Base-by-base conservation (phyloP, 208 protist genomes). In the Wallacemonas sp. region DNA sequence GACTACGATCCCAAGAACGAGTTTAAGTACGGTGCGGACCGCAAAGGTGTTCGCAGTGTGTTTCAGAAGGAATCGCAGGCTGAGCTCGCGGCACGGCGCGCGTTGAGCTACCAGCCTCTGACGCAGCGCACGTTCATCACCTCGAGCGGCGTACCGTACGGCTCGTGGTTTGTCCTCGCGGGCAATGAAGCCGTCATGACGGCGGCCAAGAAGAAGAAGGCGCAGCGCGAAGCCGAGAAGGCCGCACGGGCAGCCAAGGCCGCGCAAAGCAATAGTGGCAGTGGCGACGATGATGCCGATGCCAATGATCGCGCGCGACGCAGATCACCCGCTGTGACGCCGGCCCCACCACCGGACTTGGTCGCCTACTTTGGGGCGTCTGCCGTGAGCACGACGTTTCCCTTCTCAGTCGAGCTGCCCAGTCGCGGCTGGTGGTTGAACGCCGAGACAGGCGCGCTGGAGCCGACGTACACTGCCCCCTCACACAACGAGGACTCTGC, bases 391-490 rank as follows among this genome's bases (percentile, higher is more conserved):
- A 14, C 36, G 29, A 39, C 56, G 17, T 88, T 96, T 57, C 87
- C 90, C 5, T 81, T 92, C 57, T 74, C 83, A 41, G 72, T 92
- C 17, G 83, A 92, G 16, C 72, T 96, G 9, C 87, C 90, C 19
- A 81, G 79, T 54, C 90, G 90, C 43, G 88, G 88, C 12, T 93
- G 87, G 87, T 39, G 46, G 29, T 14, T 75, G 14, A 21, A 19
- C 2, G 23, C 12, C 4, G 26, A 36, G 23, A 63, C 33, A 8
- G 57, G 57, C 3, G 16, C 44, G 26, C 14, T 63, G 57, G 23
- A 44, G 26, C 16, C 8, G 5, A 63, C 57, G 24, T 58, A 34
- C 23, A 38, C 16, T 41, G 36, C 14, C 2, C 27, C 48, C 56
- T 23, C 24, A 8, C 21, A 17, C 17, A 6, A 27, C 12, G 27